Evolutionary conservation across 257 asterid species (phyloP).

Genomic region (Prunella vulgaris): DNA sequence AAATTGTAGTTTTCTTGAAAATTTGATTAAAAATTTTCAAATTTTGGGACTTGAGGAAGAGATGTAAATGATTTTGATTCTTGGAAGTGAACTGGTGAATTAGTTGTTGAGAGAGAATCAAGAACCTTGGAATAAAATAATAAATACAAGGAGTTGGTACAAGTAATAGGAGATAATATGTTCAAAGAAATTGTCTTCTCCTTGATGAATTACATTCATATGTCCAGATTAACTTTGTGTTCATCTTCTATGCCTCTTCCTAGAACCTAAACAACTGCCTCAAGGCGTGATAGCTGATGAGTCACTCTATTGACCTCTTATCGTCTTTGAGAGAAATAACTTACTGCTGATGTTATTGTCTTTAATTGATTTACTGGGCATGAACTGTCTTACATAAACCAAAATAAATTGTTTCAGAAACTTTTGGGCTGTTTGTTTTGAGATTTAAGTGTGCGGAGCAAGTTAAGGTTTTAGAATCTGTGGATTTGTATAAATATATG

Average conservation of each 20-base stretch:
- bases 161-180: not conserved
- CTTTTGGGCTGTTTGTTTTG: no score
- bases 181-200: not conserved
- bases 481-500: no score
- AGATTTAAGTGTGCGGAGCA: no score
- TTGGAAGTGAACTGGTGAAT: not conserved
- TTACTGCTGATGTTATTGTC: not conserved
- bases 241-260: not conserved
- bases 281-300: not conserved
- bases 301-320: not conserved
- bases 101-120: not conserved
- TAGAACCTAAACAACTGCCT: not conserved
- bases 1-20: not conserved
- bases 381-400: no score
- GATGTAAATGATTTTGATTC: not conserved
- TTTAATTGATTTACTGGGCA: no score
- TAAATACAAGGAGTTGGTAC: not conserved
- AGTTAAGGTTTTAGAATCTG: no score
- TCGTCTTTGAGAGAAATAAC: not conserved
- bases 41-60: slow-evolving; percentile 2
- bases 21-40: not conserved
- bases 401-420: no score
- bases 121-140: not conserved
- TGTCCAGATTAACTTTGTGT: not conserved
- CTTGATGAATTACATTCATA: not conserved